Evolutionary conservation across 2,329 filamentous ascomycete species (phyloP).

Genomic region (Ophiostoma sp.): DNA sequence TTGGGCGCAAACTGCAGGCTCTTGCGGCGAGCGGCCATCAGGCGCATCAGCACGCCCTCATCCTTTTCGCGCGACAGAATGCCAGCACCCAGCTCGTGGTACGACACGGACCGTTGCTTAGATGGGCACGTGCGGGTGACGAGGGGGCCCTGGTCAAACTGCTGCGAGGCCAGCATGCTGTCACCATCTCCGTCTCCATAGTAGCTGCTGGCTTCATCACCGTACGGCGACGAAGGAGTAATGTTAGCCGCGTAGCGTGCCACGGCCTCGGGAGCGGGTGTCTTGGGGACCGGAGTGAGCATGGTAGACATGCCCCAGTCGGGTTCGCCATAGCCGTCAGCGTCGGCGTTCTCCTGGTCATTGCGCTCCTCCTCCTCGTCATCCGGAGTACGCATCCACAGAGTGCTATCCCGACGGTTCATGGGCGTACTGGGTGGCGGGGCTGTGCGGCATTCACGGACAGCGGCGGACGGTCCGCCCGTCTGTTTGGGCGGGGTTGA

Average conservation of each 20-base stretch:
- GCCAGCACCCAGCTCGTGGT: slow-evolving; percentile 45
- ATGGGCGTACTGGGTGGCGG: slow-evolving; percentile 37
- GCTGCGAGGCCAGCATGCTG: slow-evolving; percentile 33
- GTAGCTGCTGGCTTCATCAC: slow-evolving; percentile 34
- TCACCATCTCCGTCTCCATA: slow-evolving; percentile 35
- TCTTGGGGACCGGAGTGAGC: slow-evolving; percentile 59
- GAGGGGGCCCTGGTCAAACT: slow-evolving; percentile 39
- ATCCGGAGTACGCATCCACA: slow-evolving; percentile 58
- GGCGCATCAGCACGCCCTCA: slow-evolving; percentile 57
- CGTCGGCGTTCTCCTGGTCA: slow-evolving; percentile 33
- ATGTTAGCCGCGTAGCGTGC: slow-evolving; percentile 53
- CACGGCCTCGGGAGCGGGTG: slow-evolving; percentile 56
- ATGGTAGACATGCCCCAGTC: slow-evolving; percentile 40
- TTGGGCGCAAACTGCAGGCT: slow-evolving; percentile 77
- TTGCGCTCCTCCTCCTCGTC: slow-evolving; percentile 36
- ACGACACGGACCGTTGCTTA: slow-evolving; percentile 42
- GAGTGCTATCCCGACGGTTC: slow-evolving; percentile 54
- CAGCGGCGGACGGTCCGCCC: slow-evolving; percentile 36
- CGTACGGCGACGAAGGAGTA: slow-evolving; percentile 48
- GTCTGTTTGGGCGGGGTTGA: slow-evolving; percentile 40
- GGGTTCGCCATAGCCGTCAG: slow-evolving; percentile 37
- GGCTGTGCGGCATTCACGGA: slow-evolving; percentile 42
- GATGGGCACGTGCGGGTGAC: slow-evolving; percentile 57
- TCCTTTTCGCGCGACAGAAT: slow-evolving; percentile 55
- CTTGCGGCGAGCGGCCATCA: slow-evolving; percentile 73